Evolutionary conservation across 23 red algal species (phyloP).

Genomic region (Chondrus crispus): DNA sequence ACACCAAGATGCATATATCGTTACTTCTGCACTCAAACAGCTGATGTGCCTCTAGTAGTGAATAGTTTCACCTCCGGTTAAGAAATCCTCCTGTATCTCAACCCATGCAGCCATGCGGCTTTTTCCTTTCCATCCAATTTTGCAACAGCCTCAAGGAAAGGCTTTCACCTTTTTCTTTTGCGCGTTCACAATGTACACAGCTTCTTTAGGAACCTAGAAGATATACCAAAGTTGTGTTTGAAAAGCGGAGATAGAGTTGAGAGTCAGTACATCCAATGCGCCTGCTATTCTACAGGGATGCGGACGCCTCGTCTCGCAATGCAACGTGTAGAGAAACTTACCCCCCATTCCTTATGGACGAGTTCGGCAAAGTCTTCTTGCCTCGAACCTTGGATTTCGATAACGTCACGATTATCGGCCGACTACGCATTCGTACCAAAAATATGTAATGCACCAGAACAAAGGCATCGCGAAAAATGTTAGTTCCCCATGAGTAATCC

Average conservation of each 20-base stretch:
- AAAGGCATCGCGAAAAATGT: neutral
- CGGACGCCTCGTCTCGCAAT: too few species aligned
- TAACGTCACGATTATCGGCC: slow-evolving; percentile 69
- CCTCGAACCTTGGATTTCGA: slow-evolving; percentile 73
- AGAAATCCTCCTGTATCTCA: neutral
- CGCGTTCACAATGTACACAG: slow-evolving; percentile 64
- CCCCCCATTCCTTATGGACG: slow-evolving; percentile 38
- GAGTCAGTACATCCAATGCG: too few species aligned
- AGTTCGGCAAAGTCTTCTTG: slow-evolving; percentile 65
- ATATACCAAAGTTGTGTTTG: too few species aligned
- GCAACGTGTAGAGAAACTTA: too few species aligned
- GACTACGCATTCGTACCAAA: slow-evolving; percentile 31
- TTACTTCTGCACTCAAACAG: neutral
- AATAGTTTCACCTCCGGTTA: neutral
- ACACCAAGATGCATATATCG: neutral
- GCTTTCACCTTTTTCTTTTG: slow-evolving; percentile 71
- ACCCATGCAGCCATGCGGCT: neutral
- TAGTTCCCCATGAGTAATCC: too few species aligned
- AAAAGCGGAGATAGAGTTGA: too few species aligned
- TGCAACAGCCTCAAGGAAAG: slow-evolving; percentile 40
- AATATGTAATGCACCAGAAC: neutral
- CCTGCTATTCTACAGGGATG: too few species aligned
- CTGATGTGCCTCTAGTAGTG: slow-evolving; percentile 9
- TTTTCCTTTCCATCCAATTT: neutral
- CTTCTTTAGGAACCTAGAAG: slow-evolving; percentile 49